phyloP scores from a whole-genome alignment of 73 alveolate species.

The Paramecium pentaurelia region DNA sequence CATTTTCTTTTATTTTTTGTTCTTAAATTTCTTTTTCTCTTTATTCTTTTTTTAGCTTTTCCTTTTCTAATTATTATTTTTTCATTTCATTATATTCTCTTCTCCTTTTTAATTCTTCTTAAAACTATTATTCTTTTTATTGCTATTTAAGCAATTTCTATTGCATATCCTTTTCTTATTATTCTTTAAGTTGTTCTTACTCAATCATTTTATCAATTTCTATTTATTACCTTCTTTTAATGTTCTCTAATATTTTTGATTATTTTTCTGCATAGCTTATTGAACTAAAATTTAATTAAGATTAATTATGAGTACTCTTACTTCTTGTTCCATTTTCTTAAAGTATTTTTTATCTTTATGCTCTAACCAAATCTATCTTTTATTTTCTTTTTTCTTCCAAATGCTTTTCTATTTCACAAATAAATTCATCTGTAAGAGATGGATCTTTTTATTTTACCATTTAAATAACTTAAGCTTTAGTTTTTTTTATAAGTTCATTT shows the following conservation, averaged over 20 bases:
- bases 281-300: neutral
- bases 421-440: neutral
- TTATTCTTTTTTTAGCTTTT: neutral
- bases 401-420: neutral
- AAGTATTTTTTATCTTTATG: neutral
- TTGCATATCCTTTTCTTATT: neutral
- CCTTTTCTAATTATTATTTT: neutral
- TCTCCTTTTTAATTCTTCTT: constrained; percentile 15
- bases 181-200: constrained; percentile 4
- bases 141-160: neutral
- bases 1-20: neutral
- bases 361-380: neutral
- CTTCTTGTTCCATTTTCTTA: neutral
- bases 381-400: constrained; percentile 16
- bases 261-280: constrained; percentile 37
- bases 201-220: constrained; percentile 44
- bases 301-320: neutral
- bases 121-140: neutral
- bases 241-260: neutral
- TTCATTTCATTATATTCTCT: constrained; percentile 30
- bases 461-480: neutral
- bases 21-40: constrained; percentile 4
- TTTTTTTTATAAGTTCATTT: neutral
- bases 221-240: constrained; percentile 8
- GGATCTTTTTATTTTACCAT: constrained; percentile 8